Conservation (phyloP, 2,329 filamentous ascomycete genomes). For the Calycina herbarum region DNA sequence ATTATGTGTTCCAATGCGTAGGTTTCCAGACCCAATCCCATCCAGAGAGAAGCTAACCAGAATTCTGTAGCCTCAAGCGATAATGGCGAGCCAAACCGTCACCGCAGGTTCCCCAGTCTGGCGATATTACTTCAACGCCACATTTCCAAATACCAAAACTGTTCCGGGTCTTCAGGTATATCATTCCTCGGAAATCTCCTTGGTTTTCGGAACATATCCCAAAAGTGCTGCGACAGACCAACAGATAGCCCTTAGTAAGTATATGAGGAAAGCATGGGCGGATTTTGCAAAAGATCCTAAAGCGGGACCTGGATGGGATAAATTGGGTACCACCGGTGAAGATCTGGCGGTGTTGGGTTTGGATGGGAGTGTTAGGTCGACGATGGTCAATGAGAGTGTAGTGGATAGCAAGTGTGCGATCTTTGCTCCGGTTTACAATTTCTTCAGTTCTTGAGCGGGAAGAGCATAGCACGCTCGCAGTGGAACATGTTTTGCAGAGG, state of each 20-base stretch:
- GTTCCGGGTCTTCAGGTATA: conserved; percentile 9
- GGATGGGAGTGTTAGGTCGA: not conserved
- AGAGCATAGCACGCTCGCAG: not conserved
- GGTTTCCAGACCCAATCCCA: not conserved
- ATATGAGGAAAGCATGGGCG: conserved; percentile 32
- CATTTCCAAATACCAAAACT: conserved; percentile 17
- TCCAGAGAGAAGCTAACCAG: not conserved
- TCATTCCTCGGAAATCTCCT: conserved; percentile 12
- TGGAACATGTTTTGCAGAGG: not conserved
- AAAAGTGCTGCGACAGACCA: conserved; percentile 34
- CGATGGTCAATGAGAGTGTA: not conserved
- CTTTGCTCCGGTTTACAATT: not conserved
- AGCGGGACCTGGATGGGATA: not conserved
- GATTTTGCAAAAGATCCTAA: conserved; percentile 15
- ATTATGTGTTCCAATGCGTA: conserved; percentile 2
- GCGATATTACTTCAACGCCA: conserved; percentile 13
- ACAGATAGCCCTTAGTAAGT: conserved; percentile 32
- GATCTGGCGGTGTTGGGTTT: not conserved
- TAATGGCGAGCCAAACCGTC: not conserved
- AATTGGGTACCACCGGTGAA: not conserved
- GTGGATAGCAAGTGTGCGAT: not conserved
- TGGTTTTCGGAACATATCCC: conserved; percentile 38
- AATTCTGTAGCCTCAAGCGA: not conserved
- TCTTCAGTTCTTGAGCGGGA: not conserved
- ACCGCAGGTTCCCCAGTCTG: not conserved